phyloP scores from a whole-genome alignment of 2,329 filamentous ascomycete genomes.

The Alternaria consortialis region DNA sequence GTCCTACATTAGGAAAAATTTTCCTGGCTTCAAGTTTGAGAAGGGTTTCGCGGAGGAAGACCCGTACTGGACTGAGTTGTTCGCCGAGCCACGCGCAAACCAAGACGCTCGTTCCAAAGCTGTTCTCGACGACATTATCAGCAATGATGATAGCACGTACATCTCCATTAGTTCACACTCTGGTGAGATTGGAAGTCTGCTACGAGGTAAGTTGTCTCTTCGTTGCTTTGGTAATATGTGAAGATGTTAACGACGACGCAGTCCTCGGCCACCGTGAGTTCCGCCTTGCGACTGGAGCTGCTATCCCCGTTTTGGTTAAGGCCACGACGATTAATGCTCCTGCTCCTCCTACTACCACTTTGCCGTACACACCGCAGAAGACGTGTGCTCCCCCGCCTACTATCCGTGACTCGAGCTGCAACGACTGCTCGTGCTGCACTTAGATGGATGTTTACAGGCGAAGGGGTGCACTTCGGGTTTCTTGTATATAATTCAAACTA shows the following conservation, averaged over 20 bases:
- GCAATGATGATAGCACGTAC: slow-evolving; percentile 56
- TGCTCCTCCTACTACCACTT: slow-evolving; percentile 42
- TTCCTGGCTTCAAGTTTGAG: slow-evolving; percentile 67
- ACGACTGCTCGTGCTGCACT: slow-evolving; percentile 49
- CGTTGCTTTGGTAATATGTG: background rate
- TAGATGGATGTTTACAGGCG: background rate
- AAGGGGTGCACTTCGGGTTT: too few species aligned
- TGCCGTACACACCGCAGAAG: slow-evolving; percentile 33
- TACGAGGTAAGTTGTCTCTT: slow-evolving; percentile 46
- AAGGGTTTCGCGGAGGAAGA: slow-evolving; percentile 68
- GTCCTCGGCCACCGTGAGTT: slow-evolving; percentile 71
- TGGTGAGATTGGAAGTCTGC: slow-evolving; percentile 64
- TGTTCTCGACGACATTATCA: slow-evolving; percentile 65
- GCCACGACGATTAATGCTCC: slow-evolving; percentile 57
- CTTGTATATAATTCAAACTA: background rate
- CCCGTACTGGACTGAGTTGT: slow-evolving; percentile 60
- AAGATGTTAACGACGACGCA: slow-evolving; percentile 7
- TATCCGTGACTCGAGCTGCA: slow-evolving; percentile 43
- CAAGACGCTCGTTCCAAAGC: slow-evolving; percentile 58
- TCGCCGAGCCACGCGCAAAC: slow-evolving; percentile 60
- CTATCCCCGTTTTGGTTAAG: slow-evolving; percentile 73
- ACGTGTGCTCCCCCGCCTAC: slow-evolving; percentile 44
- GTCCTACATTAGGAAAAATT: slow-evolving; percentile 62
- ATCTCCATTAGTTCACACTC: slow-evolving; percentile 68
- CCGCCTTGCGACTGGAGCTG: slow-evolving; percentile 69